Evolutionary conservation across 2,329 filamentous ascomycete genomes (phyloP).

Genomic region (Talaromyces sp.): DNA sequence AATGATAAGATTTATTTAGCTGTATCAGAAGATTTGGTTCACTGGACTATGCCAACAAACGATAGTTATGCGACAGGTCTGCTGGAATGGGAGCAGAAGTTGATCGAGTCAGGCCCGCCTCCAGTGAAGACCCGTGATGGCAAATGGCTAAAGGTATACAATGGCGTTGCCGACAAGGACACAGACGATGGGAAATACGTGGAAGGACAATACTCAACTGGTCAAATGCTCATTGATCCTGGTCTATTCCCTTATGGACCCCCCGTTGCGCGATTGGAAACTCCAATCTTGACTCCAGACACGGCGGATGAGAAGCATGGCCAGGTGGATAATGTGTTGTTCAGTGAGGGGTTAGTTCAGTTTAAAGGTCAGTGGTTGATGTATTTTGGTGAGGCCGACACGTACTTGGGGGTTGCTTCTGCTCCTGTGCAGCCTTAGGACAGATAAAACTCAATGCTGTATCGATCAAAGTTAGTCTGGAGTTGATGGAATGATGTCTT

Average conservation of each 20-base stretch:
- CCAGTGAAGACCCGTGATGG: constrained; percentile 30
- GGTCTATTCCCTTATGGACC: constrained; percentile 15
- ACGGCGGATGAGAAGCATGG: constrained; percentile 22
- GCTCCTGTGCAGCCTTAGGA: background rate
- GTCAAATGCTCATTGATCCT: constrained; percentile 30
- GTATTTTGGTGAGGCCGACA: constrained; percentile 25
- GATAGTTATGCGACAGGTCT: constrained; percentile 20
- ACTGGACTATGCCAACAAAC: constrained; percentile 20
- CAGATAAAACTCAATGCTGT: background rate
- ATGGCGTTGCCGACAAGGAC: constrained; percentile 13
- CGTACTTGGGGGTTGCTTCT: background rate
- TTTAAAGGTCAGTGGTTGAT: constrained; percentile 27
- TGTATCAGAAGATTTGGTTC: constrained; percentile 25
- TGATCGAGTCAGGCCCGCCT: constrained; percentile 28
- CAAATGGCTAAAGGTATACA: constrained; percentile 27
- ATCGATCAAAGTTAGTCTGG: background rate
- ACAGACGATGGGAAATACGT: constrained; percentile 22
- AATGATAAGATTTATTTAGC: constrained; percentile 26
- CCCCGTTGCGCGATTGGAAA: constrained; percentile 26
- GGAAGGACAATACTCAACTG: constrained; percentile 24
- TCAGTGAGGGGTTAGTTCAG: constrained; percentile 28
- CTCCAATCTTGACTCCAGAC: constrained; percentile 22
- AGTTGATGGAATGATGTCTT: background rate
- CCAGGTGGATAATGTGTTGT: constrained; percentile 27
- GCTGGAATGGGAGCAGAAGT: constrained; percentile 25